Conservation (phyloP, 2,329 filamentous ascomycete species). For the Xylaria sp. region DNA sequence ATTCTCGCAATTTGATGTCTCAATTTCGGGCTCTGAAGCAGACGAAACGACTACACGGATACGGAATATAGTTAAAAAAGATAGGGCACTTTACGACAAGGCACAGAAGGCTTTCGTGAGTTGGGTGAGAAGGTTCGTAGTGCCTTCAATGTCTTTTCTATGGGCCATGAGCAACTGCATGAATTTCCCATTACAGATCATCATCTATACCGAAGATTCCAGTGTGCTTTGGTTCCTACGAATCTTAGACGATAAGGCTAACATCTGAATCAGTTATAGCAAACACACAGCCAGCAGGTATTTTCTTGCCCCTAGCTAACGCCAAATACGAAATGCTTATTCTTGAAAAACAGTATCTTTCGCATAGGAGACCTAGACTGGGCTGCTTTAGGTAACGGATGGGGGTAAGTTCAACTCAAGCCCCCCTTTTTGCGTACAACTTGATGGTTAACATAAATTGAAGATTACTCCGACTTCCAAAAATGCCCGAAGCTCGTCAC, state of each 20-base stretch:
- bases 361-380: slow-evolving; percentile 84
- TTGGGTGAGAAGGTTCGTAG: slow-evolving; percentile 74
- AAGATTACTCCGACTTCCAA: slow-evolving; percentile 79
- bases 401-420: slow-evolving; percentile 64
- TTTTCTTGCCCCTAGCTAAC: neutral
- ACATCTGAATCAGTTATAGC: slow-evolving; percentile 68
- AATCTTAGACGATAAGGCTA: slow-evolving; percentile 3
- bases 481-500: slow-evolving; percentile 88
- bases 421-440: neutral
- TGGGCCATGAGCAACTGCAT: neutral
- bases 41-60: slow-evolving; percentile 67
- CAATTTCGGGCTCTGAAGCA: slow-evolving; percentile 71
- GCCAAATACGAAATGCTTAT: slow-evolving; percentile 12
- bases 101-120: slow-evolving; percentile 92
- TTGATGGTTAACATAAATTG: slow-evolving; percentile 8
- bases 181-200: neutral
- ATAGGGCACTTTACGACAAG: slow-evolving; percentile 79
- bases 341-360: slow-evolving; percentile 70
- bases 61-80: slow-evolving; percentile 64
- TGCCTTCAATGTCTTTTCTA: neutral
- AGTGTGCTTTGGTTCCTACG: neutral
- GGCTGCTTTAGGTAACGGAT: slow-evolving; percentile 81
- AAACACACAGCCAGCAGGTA: slow-evolving; percentile 86
- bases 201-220: neutral
- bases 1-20: slow-evolving; percentile 67